Evolutionary conservation across 805 yeast species (phyloP).

Genomic region (Clavispora santaluciae): DNA sequence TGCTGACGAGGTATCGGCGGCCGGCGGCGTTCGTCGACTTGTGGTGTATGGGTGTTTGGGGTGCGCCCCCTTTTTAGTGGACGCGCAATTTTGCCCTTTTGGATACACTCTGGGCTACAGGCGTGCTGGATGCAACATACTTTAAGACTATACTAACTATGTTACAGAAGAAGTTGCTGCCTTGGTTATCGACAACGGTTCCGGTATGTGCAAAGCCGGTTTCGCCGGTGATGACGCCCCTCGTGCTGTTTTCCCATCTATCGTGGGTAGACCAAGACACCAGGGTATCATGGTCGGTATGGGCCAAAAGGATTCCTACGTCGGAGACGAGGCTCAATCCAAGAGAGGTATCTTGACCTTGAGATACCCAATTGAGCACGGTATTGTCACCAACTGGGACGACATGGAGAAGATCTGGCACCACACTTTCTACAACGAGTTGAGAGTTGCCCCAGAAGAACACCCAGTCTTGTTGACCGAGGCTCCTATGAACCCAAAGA

Average conservation of each 20-base stretch:
- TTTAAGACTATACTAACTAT: constrained; percentile 11
- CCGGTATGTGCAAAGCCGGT: constrained; percentile 99
- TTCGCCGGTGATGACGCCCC: constrained; percentile 99
- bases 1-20: neutral
- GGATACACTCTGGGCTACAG: too few species aligned
- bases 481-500: constrained; percentile 99
- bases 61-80: neutral
- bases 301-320: constrained; percentile 99
- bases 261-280: constrained; percentile 99
- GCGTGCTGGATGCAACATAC: neutral
- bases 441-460: constrained; percentile 99
- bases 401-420: constrained; percentile 99
- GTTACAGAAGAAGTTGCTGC: constrained; percentile 45
- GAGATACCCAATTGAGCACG: constrained; percentile 99
- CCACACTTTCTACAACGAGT: constrained; percentile 99
- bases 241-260: constrained; percentile 99
- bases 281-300: constrained; percentile 99
- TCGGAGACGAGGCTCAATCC: constrained; percentile 99
- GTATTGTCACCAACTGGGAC: constrained; percentile 99
- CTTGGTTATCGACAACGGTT: constrained; percentile 97
- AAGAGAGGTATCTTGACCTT: constrained; percentile 99
- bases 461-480: constrained; percentile 99
- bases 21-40: neutral
- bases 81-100: neutral
- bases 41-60: constrained; percentile 12